Evolutionary conservation across 257 asterid genomes (phyloP).

Genomic region (Primulina eburnea): DNA sequence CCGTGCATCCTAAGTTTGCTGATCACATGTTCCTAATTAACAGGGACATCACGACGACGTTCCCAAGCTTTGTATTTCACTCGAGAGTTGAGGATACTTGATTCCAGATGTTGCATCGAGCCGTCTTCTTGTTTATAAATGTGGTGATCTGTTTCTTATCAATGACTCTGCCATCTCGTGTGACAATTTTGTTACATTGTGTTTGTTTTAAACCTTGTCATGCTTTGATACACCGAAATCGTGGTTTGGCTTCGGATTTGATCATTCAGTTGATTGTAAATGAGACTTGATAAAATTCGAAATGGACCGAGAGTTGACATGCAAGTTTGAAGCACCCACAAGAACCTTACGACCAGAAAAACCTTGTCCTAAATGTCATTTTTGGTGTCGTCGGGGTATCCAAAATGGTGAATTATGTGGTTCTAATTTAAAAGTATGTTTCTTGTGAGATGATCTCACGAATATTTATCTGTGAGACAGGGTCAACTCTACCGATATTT

Average conservation of each 20-base stretch:
- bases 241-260: not conserved
- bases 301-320: not conserved
- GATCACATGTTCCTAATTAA: not conserved
- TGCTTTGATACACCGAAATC: not conserved
- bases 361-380: not conserved
- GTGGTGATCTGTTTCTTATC: slow-evolving; percentile 21
- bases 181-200: not conserved
- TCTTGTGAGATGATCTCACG: too few relatives aligned
- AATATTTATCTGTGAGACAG: too few relatives aligned
- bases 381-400: too few relatives aligned
- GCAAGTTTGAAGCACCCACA: too few relatives aligned
- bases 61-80: slow-evolving; percentile 93
- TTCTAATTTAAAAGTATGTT: too few relatives aligned
- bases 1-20: not conserved
- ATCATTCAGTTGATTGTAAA: not conserved
- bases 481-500: too few relatives aligned
- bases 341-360: not conserved
- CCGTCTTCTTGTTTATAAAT: slow-evolving; percentile 16
- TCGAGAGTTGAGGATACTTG: slow-evolving; percentile 93
- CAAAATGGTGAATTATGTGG: too few relatives aligned
- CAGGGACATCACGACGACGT: slow-evolving; percentile 76
- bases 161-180: not conserved
- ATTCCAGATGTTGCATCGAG: slow-evolving; percentile 23
- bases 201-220: not conserved
- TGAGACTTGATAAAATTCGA: not conserved